These are phyloP conservation scores for Mrakiaceae sp. DNA, from an alignment of 1,284 basidiomycete species.

Conservation along the genomic window DNA sequence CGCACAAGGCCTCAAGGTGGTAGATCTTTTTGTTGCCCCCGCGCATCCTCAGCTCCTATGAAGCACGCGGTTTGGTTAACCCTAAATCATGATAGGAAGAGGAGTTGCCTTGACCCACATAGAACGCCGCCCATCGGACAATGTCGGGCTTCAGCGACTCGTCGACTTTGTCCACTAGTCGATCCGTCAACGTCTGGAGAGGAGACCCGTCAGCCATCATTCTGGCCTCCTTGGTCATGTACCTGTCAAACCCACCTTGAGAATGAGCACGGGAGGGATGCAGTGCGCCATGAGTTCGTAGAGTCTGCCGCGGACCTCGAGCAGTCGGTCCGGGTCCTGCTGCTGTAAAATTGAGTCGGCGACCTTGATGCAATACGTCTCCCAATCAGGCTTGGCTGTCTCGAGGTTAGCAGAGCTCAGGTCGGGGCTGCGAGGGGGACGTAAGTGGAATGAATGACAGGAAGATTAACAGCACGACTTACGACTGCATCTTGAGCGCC, in stretches of 20 bases:
- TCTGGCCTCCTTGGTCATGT: background rate
- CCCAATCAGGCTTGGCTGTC: constrained; percentile 96
- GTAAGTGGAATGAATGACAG: background rate
- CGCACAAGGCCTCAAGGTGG: constrained; percentile 69
- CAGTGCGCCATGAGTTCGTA: constrained; percentile 96
- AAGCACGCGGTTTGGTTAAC: constrained; percentile 2
- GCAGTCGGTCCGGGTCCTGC: constrained; percentile 79
- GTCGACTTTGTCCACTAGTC: constrained; percentile 75
- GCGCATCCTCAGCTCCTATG: constrained; percentile 78
- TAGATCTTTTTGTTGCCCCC: constrained; percentile 88
- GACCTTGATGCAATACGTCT: constrained; percentile 88
- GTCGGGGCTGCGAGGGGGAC: constrained; percentile 44
- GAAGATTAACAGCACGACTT: constrained; percentile 25
- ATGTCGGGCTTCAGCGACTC: constrained; percentile 78
- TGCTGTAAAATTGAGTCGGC: constrained; percentile 89
- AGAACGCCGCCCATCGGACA: constrained; percentile 94
- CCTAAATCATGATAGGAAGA: constrained; percentile 13
- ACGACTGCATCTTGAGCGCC: constrained; percentile 91
- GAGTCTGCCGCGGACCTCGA: constrained; percentile 83
- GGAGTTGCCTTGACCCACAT: constrained; percentile 47
- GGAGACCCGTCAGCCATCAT: constrained; percentile 8
- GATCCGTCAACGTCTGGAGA: constrained; percentile 46
- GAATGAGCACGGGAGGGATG: constrained; percentile 83
- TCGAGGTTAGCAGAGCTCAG: constrained; percentile 54
- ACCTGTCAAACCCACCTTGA: constrained; percentile 37